Evolutionary conservation across 2,329 filamentous ascomycete species (phyloP).

Genomic region (Fusarium chlamydosporum): DNA sequence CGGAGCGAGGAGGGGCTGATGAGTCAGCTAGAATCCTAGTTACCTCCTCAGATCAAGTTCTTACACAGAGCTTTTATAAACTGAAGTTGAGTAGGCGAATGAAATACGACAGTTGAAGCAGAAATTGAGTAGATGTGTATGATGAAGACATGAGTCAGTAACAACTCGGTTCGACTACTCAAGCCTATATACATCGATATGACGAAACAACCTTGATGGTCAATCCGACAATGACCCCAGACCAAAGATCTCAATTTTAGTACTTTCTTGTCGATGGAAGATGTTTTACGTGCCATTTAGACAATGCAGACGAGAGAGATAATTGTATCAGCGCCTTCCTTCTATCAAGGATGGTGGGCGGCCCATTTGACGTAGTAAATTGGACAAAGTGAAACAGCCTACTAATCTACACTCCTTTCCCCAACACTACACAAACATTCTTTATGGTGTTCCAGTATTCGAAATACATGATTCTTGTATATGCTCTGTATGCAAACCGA

Average conservation of each 20-base stretch:
- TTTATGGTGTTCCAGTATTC: too few species aligned
- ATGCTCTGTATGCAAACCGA: too few species aligned
- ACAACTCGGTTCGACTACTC: too few species aligned
- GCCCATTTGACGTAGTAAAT: background rate
- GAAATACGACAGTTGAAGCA: background rate
- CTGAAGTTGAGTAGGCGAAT: background rate
- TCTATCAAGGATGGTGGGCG: background rate
- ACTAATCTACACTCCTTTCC: background rate
- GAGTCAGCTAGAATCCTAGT: constrained; percentile 28
- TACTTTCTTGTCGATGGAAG: background rate
- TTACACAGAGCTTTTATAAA: background rate
- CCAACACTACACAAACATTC: background rate
- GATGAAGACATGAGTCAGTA: background rate
- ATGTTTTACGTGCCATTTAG: background rate
- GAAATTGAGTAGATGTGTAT: background rate
- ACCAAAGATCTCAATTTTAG: background rate
- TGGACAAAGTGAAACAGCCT: background rate
- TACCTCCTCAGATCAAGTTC: constrained; percentile 14
- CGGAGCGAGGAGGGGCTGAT: constrained; percentile 32
- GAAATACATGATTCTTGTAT: too few species aligned
- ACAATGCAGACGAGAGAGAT: background rate
- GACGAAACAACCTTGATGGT: constrained; percentile 24
- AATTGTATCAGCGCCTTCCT: background rate
- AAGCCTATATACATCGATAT: background rate
- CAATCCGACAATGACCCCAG: background rate